Conservation (phyloP, 2,329 filamentous ascomycete species). For the Aspergillus arachidicola region DNA sequence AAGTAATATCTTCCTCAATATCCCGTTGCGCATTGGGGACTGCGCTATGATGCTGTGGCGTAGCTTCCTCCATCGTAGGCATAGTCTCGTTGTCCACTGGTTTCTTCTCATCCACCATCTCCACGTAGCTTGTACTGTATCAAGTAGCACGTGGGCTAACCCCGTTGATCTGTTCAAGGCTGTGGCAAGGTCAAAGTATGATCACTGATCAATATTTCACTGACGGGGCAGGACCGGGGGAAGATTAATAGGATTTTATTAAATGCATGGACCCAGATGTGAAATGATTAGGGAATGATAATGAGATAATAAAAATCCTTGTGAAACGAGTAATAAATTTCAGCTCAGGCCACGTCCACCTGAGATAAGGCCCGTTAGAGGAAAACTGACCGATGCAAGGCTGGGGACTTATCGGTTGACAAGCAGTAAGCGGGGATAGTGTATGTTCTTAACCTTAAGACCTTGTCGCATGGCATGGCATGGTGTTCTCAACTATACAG, state of each 20-base stretch:
- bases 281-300: background rate
- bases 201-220: background rate
- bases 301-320: slow-evolving; percentile 1
- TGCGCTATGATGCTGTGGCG: background rate
- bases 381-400: slow-evolving; percentile 4
- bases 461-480: slow-evolving; percentile 1
- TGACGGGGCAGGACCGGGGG: background rate
- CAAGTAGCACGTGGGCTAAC: background rate
- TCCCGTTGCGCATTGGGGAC: background rate
- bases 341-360: slow-evolving; percentile 7
- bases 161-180: background rate
- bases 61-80: background rate
- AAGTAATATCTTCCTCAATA: slow-evolving; percentile 3
- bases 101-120: slow-evolving; percentile 5
- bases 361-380: slow-evolving; percentile 9
- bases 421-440: slow-evolving; percentile 9
- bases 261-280: background rate
- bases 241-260: background rate
- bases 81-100: background rate
- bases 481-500: slow-evolving; percentile 2
- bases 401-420: slow-evolving; percentile 6
- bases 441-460: slow-evolving; percentile 1
- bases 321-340: background rate
- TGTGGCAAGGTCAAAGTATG: background rate
- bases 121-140: background rate